Evolutionary conservation across 192 early-diverging fungal genomes (phyloP), one percentile per base, ranked within the genome.

Genomic region (Umbelopsis sp.): DNA sequence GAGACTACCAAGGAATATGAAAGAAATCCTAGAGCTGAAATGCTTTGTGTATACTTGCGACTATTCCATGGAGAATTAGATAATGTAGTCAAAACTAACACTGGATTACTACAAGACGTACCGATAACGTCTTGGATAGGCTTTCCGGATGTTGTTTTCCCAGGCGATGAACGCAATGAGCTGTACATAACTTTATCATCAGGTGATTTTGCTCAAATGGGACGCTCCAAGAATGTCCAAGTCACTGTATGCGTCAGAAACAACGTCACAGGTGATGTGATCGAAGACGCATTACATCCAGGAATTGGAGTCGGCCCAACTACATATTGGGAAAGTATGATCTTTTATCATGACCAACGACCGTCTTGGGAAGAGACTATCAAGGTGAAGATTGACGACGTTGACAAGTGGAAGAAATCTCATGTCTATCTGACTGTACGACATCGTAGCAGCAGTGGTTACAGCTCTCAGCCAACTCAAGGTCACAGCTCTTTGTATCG

Each of bases 311-410:
- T 77, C 32, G 45, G 53, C 21, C 59, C 70, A 47, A 66, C 72
- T 7, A 74, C 72, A 5, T 66, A 65, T 10, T 91, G 86, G 70
- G 88, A 91, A 34, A 87, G 85, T 1, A 70, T 87, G 24, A 79
- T 92, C 1, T 89, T 83, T 72, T 86, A 87, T 45, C 88, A 93
- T 70, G 80, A 81, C 21, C 79, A 82, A 43, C 68, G 70, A 49
- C 91, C 91, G 34, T 71, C 66, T 14, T 93, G 91, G 90, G 70
- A 70, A 14, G 91, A 93, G 79, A 87, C 82, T 3, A 76, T 93
- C 66, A 81, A 87, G 34, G 76, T 93, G 14, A 86, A 86, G 50
- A 80, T 92, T n/a, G 34, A 16, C 0, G 75, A 80, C 21, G 70
- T 85, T 1, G 74, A 79, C 24, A 67, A 71, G n/a, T 86, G 90